Conservation (phyloP, 192 early-diverging fungal species). For the Backusella luteola region DNA sequence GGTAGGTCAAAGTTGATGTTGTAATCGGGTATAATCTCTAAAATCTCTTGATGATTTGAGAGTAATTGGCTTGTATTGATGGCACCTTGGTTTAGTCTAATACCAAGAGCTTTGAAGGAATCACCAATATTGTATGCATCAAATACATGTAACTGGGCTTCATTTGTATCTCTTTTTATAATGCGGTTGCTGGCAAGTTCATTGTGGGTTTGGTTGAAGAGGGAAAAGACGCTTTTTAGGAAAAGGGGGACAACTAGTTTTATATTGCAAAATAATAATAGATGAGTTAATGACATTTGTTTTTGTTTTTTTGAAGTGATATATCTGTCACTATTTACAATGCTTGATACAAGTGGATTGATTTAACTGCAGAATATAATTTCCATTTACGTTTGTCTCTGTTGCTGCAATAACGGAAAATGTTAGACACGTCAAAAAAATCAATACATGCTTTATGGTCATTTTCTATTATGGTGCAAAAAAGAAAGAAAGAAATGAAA, state of each 20-base stretch:
- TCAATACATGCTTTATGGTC: background rate
- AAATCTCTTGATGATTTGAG: conserved; percentile 5
- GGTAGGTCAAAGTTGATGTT: conserved; percentile 14
- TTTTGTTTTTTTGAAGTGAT: background rate
- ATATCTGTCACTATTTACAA: background rate
- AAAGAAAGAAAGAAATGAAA: background rate
- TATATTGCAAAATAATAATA: background rate
- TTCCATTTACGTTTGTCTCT: background rate
- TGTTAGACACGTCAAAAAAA: background rate
- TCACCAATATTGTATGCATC: conserved; percentile 17
- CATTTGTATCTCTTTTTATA: background rate
- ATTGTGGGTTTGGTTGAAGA: background rate
- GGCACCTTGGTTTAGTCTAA: background rate
- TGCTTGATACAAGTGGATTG: conserved; percentile 13
- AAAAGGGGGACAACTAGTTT: conserved; percentile 13
- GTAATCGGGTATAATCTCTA: conserved; percentile 20
- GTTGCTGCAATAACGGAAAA: background rate
- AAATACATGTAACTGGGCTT: conserved; percentile 10
- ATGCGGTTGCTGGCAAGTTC: background rate
- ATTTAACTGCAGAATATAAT: conserved; percentile 13
- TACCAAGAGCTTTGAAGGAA: conserved; percentile 16
- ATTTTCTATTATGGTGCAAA: background rate
- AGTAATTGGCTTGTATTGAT: background rate
- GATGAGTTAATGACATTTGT: background rate
- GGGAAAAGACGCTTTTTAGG: background rate